Evolutionary conservation across 2,329 filamentous ascomycete species (phyloP), one percentile per base, ranked within the genome.

Genomic region (Plectosphaerella sp.): DNA sequence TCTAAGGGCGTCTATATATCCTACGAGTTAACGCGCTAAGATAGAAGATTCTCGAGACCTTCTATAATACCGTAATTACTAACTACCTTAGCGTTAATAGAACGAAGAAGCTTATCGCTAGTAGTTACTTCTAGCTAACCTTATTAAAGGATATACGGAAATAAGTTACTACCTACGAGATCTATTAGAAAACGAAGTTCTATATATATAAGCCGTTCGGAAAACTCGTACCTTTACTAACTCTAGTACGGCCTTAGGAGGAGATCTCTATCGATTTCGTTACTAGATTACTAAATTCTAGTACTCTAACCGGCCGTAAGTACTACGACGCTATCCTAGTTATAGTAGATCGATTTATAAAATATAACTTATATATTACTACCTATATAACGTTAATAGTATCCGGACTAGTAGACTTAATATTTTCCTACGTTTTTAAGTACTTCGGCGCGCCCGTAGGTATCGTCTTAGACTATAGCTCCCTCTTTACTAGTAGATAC

Each of bases 381-480:
- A 39, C 36, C 36, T 5, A 15, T 5, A 15, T 7, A 16, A 15
- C n/a, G n/a, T 14, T 39, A 14, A 39, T 5, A 4, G n/a, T 14
- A 39, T 5, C n/a, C 12, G 12, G 12, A 14, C 12, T 15, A 5
- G n/a, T 16, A 47, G 20, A 45, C 53, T 20, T 47, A 48, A 41
- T 43, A 22, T 49, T 15, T 49, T 51, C 24, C 35, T 45, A 33
- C 42, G 39, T 47, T 48, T 14, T 35, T 45, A 41, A 52, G 37
- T 36, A 42, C 36, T 45, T 22, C 18, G 18, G 24, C 5, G 10
- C 10, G 25, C 25, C 25, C 25, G 25, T 9, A 9, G 25, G 25
- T 9, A 28, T 28, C 25, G 25, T 28, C 25, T 28, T 9, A 5
- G 25, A 28, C 25, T 9, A 9, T 9, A 9, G 25, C 9, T 28